phyloP scores from a whole-genome alignment of 129 eudicot species.

The Flaveria trinervia region DNA sequence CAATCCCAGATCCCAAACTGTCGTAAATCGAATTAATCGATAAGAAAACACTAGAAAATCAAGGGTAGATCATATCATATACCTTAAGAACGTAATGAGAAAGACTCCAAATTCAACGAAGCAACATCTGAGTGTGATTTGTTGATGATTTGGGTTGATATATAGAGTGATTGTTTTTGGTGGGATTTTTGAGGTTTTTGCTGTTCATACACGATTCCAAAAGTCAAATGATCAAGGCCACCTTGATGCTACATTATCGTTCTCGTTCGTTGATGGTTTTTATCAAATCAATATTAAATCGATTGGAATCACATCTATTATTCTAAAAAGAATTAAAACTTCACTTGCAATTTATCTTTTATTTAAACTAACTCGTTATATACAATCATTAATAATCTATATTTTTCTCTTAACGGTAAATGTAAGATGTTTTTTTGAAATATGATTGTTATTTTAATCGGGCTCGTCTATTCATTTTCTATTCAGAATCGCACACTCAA shows the following conservation, averaged over 20 bases:
- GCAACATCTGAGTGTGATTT: constrained; percentile 19
- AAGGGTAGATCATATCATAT: constrained; percentile 12
- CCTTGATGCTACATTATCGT: not conserved
- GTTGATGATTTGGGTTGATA: constrained; percentile 8
- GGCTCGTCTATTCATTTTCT: too few species aligned
- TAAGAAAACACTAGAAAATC: not conserved
- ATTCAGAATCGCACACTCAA: too few species aligned
- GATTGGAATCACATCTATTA: too few species aligned
- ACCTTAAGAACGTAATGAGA: constrained; percentile 13
- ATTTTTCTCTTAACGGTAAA: too few species aligned
- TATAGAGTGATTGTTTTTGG: constrained; percentile 20
- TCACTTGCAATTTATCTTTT: too few species aligned
- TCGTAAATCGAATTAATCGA: constrained; percentile 11
- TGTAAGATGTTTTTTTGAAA: rapidly evolving
- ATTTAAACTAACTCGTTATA: too few species aligned
- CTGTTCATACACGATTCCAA: constrained; percentile 1
- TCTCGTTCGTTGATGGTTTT: not conserved
- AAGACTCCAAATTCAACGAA: constrained; percentile 14
- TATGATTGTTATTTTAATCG: too few species aligned
- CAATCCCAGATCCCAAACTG: constrained; percentile 32
- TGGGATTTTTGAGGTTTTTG: constrained; percentile 41
- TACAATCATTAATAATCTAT: too few species aligned
- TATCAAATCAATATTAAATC: not conserved
- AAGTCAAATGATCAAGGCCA: constrained; percentile 39
- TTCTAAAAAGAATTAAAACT: too few species aligned